These are phyloP conservation scores for Trichomonascus vanleenenianus DNA, from an alignment of 805 yeast species.

Conservation along the genomic window DNA sequence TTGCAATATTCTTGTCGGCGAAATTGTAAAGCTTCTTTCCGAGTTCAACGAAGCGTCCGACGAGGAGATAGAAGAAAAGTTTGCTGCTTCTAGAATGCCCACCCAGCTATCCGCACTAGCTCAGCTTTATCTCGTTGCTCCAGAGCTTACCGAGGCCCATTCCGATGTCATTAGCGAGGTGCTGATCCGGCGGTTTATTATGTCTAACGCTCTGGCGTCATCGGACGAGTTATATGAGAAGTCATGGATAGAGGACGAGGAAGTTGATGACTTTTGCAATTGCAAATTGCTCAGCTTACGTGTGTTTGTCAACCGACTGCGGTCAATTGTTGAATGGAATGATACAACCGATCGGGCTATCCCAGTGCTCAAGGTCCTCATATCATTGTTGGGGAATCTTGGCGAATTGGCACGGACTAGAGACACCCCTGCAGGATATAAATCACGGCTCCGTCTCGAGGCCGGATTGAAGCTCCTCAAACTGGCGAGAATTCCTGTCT, in stretches of 20 bases:
- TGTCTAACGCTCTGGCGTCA: conserved; percentile 52
- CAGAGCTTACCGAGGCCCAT: conserved; percentile 41
- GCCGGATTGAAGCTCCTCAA: conserved; percentile 64
- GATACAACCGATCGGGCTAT: conserved; percentile 40
- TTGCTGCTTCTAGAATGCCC: conserved; percentile 28
- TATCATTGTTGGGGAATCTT: conserved; percentile 60
- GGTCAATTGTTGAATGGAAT: conserved; percentile 30
- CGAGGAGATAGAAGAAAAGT: conserved; percentile 6
- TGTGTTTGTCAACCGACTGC: conserved; percentile 53
- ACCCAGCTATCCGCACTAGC: conserved; percentile 55
- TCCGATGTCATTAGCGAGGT: conserved; percentile 52
- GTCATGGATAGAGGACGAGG: conserved; percentile 42
- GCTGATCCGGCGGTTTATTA: conserved; percentile 50
- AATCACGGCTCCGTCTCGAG: conserved; percentile 52
- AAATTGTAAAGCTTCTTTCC: conserved; percentile 12
- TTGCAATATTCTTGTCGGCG: conserved; percentile 32
- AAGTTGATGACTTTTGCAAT: conserved; percentile 34
- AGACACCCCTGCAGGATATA: conserved; percentile 52
- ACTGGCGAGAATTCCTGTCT: conserved; percentile 48
- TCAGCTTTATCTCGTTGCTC: conserved; percentile 46
- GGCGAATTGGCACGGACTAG: conserved; percentile 62
- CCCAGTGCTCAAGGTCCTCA: conserved; percentile 60
- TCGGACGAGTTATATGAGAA: conserved; percentile 30
- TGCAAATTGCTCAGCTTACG: conserved; percentile 48
- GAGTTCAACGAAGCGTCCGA: conserved; percentile 1